These are phyloP conservation scores for Penicillium paxilli DNA, from an alignment of 495 filamentous ascomycete genomes.

Conservation along the genomic window DNA sequence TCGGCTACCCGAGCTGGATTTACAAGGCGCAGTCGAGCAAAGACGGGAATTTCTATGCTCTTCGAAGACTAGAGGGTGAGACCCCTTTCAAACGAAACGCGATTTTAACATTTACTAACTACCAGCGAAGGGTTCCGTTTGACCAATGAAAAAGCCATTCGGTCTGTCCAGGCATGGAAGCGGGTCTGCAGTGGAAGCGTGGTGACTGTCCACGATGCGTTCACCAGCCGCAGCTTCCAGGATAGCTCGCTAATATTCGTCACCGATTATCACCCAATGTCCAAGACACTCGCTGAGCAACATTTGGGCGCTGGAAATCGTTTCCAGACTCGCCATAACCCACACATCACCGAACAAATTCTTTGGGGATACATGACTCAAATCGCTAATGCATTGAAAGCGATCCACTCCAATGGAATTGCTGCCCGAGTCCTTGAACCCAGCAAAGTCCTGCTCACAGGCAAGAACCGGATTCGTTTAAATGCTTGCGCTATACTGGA, in stretches of 20 bases:
- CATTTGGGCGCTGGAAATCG: slow-evolving; percentile 64
- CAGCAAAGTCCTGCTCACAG: slow-evolving; percentile 78
- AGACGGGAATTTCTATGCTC: slow-evolving; percentile 79
- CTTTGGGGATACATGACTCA: slow-evolving; percentile 94
- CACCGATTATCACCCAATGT: slow-evolving; percentile 87
- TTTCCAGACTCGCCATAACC: slow-evolving; percentile 47
- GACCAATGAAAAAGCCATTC: slow-evolving; percentile 85
- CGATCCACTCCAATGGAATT: slow-evolving; percentile 77
- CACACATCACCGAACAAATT: slow-evolving; percentile 68
- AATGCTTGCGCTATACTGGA: slow-evolving; percentile 86
- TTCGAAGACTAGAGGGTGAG: slow-evolving; percentile 80
- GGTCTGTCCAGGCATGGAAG: slow-evolving; percentile 87
- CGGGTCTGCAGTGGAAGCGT: slow-evolving; percentile 78
- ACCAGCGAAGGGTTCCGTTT: slow-evolving; percentile 64
- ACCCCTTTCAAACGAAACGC: background rate
- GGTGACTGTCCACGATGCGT: slow-evolving; percentile 86
- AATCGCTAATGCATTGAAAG: slow-evolving; percentile 82
- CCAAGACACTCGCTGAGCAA: slow-evolving; percentile 85
- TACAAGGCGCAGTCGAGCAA: slow-evolving; percentile 93
- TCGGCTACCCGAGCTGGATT: slow-evolving; percentile 87
- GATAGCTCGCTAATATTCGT: slow-evolving; percentile 95
- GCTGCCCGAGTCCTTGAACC: slow-evolving; percentile 82
- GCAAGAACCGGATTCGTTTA: slow-evolving; percentile 74
- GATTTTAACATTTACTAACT: background rate
- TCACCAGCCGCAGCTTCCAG: slow-evolving; percentile 88